Percentiles rank a stretch among this genome's conserved stretches.
These are phyloP conservation scores for Fusarium bulbicola DNA, from an alignment of 2,329 filamentous ascomycete genomes.

Conservation along the genomic window DNA sequence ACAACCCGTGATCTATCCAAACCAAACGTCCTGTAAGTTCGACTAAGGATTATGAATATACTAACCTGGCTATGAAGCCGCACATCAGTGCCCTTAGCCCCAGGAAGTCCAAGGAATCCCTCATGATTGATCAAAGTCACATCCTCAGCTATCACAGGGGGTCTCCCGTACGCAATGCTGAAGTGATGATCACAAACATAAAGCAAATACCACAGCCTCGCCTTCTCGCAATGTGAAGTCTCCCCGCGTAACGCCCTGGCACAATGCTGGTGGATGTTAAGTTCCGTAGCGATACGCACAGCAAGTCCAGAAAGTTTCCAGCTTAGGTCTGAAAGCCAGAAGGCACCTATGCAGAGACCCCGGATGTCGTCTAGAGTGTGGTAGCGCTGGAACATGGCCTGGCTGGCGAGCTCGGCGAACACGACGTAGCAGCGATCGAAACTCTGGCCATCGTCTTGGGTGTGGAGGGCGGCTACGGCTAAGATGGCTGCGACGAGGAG, in stretches of 20 bases:
- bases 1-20: background rate
- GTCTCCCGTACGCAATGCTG: background rate
- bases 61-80: background rate
- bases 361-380: background rate
- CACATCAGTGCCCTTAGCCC: background rate
- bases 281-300: background rate
- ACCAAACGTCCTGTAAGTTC: background rate
- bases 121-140: background rate
- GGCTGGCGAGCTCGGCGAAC: background rate
- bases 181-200: background rate
- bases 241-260: background rate
- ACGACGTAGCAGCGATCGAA: background rate
- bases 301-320: background rate
- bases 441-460: background rate
- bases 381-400: background rate
- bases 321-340: background rate
- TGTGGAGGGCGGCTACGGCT: background rate
- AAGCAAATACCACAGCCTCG: accelerated
- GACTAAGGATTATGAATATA: background rate
- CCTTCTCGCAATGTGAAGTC: background rate
- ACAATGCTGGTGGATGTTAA: background rate
- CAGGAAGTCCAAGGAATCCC: background rate
- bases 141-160: background rate
- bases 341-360: background rate
- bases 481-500: background rate